A percentile compares a stretch with the other conserved stretches of the same genome.
phyloP scores from a whole-genome alignment of 257 asterid species.

The Salvia rosmarinus region DNA sequence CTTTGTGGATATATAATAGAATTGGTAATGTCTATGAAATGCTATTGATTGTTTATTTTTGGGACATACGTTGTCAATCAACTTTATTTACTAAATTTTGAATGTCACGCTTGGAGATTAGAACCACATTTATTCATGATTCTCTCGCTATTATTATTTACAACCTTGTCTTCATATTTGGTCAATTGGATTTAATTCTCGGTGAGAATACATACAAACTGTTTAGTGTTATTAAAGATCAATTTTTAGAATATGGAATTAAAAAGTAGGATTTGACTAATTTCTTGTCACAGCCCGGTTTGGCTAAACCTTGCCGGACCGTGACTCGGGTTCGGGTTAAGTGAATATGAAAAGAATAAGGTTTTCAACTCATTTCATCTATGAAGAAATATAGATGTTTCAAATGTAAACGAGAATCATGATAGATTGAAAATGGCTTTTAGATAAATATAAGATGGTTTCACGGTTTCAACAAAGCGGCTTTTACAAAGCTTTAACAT shows the following conservation, averaged over 20 bases:
- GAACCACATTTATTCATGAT: slow-evolving; percentile 10
- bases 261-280: background rate
- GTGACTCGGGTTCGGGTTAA: no score
- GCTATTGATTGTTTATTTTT: slow-evolving; percentile 20
- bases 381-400: no score
- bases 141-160: slow-evolving; percentile 11
- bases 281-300: no score
- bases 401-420: no score
- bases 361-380: no score
- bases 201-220: slow-evolving; percentile 1
- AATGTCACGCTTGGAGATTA: background rate
- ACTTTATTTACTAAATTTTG: slow-evolving; percentile 15
- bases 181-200: slow-evolving; percentile 3
- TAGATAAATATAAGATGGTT: no score
- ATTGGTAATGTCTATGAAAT: slow-evolving; percentile 48
- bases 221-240: background rate
- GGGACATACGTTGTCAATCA: background rate
- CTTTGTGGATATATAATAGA: slow-evolving; percentile 19
- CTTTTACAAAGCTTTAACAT: no score
- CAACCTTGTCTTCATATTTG: slow-evolving; percentile 6
- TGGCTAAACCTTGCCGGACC: no score
- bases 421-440: no score
- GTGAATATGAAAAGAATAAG: no score
- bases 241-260: background rate
- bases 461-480: no score